Evolutionary conservation across 306 rosid species (phyloP).

Genomic region (Gastrolobium bilobum): DNA sequence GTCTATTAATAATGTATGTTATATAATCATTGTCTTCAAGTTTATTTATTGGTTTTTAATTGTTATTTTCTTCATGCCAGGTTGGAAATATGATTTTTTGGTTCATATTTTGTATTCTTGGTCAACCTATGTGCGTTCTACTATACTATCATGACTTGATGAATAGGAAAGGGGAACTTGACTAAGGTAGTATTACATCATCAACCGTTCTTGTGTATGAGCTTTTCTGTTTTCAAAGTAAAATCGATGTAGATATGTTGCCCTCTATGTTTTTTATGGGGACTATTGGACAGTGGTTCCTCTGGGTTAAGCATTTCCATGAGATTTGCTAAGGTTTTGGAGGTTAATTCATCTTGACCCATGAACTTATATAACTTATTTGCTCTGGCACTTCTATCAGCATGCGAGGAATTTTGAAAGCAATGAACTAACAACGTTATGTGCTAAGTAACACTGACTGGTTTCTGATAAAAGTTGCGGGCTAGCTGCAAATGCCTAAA

Average conservation of each 20-base stretch:
- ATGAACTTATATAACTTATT: slow-evolving; percentile 18
- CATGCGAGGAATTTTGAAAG: slow-evolving; percentile 46
- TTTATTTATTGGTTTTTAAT: slow-evolving; percentile 36
- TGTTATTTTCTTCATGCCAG: slow-evolving; percentile 53
- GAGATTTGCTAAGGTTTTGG: slow-evolving; percentile 26
- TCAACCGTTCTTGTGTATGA: slow-evolving; percentile 26
- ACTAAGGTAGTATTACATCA: slow-evolving; percentile 42
- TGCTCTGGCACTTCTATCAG: slow-evolving; percentile 26
- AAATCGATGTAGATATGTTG: slow-evolving; percentile 49
- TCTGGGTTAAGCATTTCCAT: slow-evolving; percentile 37
- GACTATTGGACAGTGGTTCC: slow-evolving; percentile 18
- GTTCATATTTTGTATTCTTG: slow-evolving; percentile 92
- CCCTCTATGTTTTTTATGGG: slow-evolving; percentile 33
- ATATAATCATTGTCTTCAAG: slow-evolving; percentile 6
- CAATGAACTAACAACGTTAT: slow-evolving; percentile 11
- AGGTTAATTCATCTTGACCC: slow-evolving; percentile 38
- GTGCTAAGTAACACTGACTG: not conserved
- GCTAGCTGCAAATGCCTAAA: slow-evolving; percentile 18
- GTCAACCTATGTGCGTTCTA: slow-evolving; percentile 93
- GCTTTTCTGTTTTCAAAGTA: slow-evolving; percentile 13
- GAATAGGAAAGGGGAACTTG: slow-evolving; percentile 73
- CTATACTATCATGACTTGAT: slow-evolving; percentile 95
- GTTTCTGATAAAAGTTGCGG: not conserved
- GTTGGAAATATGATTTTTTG: slow-evolving; percentile 96
- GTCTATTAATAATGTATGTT: slow-evolving; percentile 1